Base-by-base conservation (phyloP, 805 yeast genomes). In the Pichia pseudocactophila region DNA sequence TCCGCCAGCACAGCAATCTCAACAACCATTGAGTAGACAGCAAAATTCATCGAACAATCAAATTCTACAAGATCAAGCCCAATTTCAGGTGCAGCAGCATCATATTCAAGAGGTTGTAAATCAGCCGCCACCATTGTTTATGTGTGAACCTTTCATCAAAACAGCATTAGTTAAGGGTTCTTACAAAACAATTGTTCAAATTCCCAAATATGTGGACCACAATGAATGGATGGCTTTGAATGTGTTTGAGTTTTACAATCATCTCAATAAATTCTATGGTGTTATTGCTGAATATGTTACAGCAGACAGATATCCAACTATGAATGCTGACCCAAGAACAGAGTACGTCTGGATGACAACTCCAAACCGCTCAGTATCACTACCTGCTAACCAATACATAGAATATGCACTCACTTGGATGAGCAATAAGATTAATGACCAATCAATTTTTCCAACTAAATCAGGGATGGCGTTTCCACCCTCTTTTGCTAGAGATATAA, bases 211-310 rank as follows among this genome's bases (percentile, higher is more conserved):
- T 57, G 97, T 94, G 11, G 97, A 92, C 56, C 72, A 77, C 46
- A 85, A 88, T 42, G 99, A 92, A 61, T 92, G 99, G 99, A 69
- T 92, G 15, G 96, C 97, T 1, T 73, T 92, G 43, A 92, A 88
- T 59, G 78, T 86, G 7, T 89, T 89, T 62, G 98, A 92, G 62
- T 76, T 86, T 51, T 87, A 81, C 65, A 82, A 83, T 39, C 87
- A 86, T 55, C 63, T 92, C 44, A 82, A 84, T 51, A 92, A 84
- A 57, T 88, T 90, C 55, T 88, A 86, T 59, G 94, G 92, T 1
- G 83, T 88, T n/a, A 74, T 92, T 35, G 74, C 88, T 2, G 97
- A 90, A 52, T 88, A 85, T 53, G 86, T 90, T 33, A 87, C 95
- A 2, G 89, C 95, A 0, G 94, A 85, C 53, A 74, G 80, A 25